These are phyloP conservation scores for Spirogloea muscicola DNA, from an alignment of 139 green algal species.

Conservation along the genomic window DNA sequence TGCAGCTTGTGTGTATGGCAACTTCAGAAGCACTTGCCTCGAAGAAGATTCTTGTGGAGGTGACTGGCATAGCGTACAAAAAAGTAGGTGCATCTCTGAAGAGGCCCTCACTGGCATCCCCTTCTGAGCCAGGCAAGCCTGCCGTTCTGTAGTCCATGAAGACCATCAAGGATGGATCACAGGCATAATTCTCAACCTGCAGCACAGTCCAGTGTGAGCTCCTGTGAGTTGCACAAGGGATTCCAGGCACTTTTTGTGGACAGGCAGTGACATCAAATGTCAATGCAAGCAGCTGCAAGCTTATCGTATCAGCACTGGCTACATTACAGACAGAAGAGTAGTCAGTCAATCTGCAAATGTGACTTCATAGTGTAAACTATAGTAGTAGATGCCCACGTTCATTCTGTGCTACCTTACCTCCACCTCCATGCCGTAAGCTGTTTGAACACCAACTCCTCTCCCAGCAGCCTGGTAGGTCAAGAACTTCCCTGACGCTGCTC, in stretches of 20 bases:
- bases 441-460: conserved; percentile 78
- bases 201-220: conserved; percentile 3
- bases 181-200: conserved; percentile 45
- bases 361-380: too few relatives aligned
- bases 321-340: too few relatives aligned
- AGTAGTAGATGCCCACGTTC: too few relatives aligned
- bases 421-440: conserved; percentile 78
- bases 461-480: conserved; percentile 72
- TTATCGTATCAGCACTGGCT: too few relatives aligned
- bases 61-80: conserved; percentile 97
- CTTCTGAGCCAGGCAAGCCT: conserved; percentile 47
- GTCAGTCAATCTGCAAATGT: too few relatives aligned
- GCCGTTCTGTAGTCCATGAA: conserved; percentile 52
- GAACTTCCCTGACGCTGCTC: conserved; percentile 76
- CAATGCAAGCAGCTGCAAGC: too few relatives aligned
- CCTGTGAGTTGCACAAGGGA: too few relatives aligned
- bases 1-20: too few relatives aligned
- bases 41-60: conserved; percentile 65
- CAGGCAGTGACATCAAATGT: too few relatives aligned
- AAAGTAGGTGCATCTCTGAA: conserved; percentile 80
- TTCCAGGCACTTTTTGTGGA: too few relatives aligned
- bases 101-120: too few relatives aligned
- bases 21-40: conserved; percentile 94
- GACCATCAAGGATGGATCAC: conserved; percentile 44
- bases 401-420: conserved; percentile 39